Percentiles rank a stretch among this genome's conserved stretches.
phyloP scores from a whole-genome alignment of 2,329 filamentous ascomycete genomes.

The Simplicillium sp. region DNA sequence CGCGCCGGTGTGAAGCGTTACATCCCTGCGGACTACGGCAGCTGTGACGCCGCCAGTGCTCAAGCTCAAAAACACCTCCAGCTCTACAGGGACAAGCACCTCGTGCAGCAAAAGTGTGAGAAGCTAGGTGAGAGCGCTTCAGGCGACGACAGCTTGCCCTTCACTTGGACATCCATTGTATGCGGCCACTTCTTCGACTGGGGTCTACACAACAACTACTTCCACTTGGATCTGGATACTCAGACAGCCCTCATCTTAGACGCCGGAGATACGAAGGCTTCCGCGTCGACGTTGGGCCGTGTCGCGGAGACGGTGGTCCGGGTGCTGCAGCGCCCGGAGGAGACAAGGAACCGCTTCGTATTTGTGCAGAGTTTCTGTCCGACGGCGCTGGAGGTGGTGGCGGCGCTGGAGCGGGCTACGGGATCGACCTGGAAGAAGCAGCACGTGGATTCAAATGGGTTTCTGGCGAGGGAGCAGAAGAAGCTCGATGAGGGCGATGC shows the following conservation, averaged over 20 bases:
- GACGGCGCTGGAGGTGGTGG: conserved; percentile 37
- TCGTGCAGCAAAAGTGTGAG: conserved; percentile 20
- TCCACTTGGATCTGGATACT: conserved; percentile 33
- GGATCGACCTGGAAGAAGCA: conserved; percentile 26
- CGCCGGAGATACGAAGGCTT: conserved; percentile 38
- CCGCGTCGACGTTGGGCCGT: conserved; percentile 35
- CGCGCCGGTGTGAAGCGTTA: conserved; percentile 51
- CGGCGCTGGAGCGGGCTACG: conserved; percentile 39
- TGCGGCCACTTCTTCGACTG: conserved; percentile 41
- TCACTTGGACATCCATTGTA: conserved; percentile 42
- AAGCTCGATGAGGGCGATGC: conserved; percentile 26
- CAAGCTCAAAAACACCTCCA: conserved; percentile 21
- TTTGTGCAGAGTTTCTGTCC: conserved; percentile 35
- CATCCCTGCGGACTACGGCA: conserved; percentile 50
- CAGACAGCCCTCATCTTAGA: conserved; percentile 37
- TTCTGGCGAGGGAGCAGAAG: conserved; percentile 25
- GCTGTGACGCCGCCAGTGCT: conserved; percentile 24
- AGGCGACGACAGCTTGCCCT: conserved; percentile 19
- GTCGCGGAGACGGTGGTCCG: conserved; percentile 40
- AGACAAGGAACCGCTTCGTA: conserved; percentile 41
- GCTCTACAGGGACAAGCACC: conserved; percentile 24
- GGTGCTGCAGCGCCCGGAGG: conserved; percentile 35
- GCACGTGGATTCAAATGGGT: conserved; percentile 26
- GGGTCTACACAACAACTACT: conserved; percentile 25
- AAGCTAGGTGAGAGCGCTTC: conserved; percentile 10